Percentiles rank a stretch among this genome's conserved stretches.
phyloP scores from a whole-genome alignment of 768 basidiomycete species.

The Termitomyces sp. region DNA sequence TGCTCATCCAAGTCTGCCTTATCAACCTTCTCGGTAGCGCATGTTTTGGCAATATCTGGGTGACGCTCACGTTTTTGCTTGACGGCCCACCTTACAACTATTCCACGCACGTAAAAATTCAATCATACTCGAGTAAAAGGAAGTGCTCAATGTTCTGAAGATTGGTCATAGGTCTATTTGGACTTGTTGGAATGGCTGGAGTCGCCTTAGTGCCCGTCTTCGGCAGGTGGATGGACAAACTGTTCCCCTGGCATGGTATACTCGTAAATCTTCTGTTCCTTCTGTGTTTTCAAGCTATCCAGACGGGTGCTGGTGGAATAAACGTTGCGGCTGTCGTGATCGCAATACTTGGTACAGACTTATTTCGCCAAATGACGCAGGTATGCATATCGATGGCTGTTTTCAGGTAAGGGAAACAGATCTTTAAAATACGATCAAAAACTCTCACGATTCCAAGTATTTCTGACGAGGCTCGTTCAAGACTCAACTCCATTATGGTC shows the following conservation, averaged over 20 bases:
- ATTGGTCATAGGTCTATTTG: slow-evolving; percentile 65
- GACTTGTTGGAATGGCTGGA: slow-evolving; percentile 66
- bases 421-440: neutral
- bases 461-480: slow-evolving; percentile 46
- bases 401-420: slow-evolving; percentile 34
- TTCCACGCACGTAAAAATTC: slow-evolving; percentile 46
- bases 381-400: slow-evolving; percentile 59
- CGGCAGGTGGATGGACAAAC: slow-evolving; percentile 61
- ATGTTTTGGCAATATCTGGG: slow-evolving; percentile 58
- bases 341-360: slow-evolving; percentile 64
- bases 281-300: slow-evolving; percentile 52
- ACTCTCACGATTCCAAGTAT: slow-evolving; percentile 22
- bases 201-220: slow-evolving; percentile 64
- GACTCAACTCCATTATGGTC: slow-evolving; percentile 73
- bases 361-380: slow-evolving; percentile 70
- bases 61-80: slow-evolving; percentile 77
- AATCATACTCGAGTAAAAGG: neutral
- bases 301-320: slow-evolving; percentile 64
- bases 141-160: slow-evolving; percentile 15
- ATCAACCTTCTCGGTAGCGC: slow-evolving; percentile 59
- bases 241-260: slow-evolving; percentile 76
- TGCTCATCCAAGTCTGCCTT: slow-evolving; percentile 63
- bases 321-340: slow-evolving; percentile 68
- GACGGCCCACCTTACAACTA: slow-evolving; percentile 72
- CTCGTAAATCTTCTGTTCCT: slow-evolving; percentile 46